These are phyloP conservation scores for Phytopythium sindhum DNA, from an alignment of 352 stramenopile species.

Conservation along the genomic window DNA sequence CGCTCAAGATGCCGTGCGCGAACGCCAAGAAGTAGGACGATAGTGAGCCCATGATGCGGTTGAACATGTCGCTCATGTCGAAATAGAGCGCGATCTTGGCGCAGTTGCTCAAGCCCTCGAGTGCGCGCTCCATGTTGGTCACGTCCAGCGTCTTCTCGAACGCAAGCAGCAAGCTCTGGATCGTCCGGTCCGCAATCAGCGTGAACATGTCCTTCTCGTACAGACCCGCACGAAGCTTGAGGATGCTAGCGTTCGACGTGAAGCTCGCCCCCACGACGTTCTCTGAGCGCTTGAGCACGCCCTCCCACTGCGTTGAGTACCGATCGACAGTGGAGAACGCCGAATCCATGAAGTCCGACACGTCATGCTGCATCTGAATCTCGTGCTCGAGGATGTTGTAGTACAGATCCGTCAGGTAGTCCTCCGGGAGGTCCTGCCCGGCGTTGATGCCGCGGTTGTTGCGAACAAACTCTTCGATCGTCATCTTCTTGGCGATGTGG, in stretches of 20 bases:
- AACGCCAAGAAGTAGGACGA: conserved; percentile 85
- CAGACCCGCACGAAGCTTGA: conserved; percentile 77
- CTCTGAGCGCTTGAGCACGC: conserved; percentile 80
- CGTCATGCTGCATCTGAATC: conserved; percentile 89
- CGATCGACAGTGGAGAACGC: conserved; percentile 62
- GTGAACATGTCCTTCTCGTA: conserved; percentile 90
- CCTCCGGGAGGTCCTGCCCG: conserved; percentile 63
- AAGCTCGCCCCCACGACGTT: conserved; percentile 87
- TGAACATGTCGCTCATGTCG: conserved; percentile 75
- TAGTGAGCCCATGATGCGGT: conserved; percentile 78
- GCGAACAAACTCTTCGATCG: conserved; percentile 78
- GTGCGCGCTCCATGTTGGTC: conserved; percentile 78
- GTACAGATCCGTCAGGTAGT: conserved; percentile 76
- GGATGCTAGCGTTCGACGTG: conserved; percentile 81
- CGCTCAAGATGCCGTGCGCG: conserved; percentile 76
- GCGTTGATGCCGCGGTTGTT: conserved; percentile 88
- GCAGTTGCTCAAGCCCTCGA: conserved; percentile 80
- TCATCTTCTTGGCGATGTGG: conserved; percentile 89
- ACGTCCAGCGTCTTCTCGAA: conserved; percentile 85
- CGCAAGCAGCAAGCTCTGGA: conserved; percentile 75
- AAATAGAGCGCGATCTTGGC: conserved; percentile 87
- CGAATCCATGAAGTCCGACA: conserved; percentile 77
- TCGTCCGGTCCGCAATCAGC: conserved; percentile 72
- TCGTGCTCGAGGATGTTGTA: conserved; percentile 79
- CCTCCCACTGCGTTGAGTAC: conserved; percentile 87